Percentiles rank a stretch among this genome's conserved stretches.
phyloP scores from a whole-genome alignment of 2,329 filamentous ascomycete genomes.

The Ambrosiella cleistominuta region DNA sequence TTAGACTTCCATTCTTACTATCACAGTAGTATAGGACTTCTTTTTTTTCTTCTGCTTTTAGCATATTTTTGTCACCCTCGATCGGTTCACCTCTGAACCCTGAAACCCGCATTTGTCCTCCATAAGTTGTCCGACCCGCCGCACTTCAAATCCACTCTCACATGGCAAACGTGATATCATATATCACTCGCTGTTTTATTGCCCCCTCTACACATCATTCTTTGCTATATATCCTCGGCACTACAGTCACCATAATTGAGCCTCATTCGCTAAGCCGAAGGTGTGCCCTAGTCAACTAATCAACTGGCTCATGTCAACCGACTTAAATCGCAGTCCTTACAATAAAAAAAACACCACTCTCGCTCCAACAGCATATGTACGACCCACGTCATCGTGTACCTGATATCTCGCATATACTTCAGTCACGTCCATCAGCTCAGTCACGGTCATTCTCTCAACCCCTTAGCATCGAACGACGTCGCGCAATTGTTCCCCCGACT shows the following conservation, averaged over 20 bases:
- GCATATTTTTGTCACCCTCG: neutral
- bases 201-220: neutral
- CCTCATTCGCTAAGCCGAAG: neutral
- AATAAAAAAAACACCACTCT: no score
- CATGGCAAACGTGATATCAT: neutral
- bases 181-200: neutral
- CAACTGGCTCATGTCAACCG: no score
- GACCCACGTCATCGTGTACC: no score
- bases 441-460: neutral
- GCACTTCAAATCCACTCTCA: neutral
- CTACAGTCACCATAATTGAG: neutral
- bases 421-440: neutral
- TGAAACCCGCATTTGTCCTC: neutral
- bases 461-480: neutral
- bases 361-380: no score
- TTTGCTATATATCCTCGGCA: neutral
- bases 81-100: neutral
- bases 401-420: no score
- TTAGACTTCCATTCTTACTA: no score
- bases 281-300: no score
- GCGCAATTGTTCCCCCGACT: neutral
- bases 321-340: no score
- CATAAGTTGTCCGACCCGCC: neutral
- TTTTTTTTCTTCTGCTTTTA: neutral
- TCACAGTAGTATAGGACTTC: no score